A percentile compares a stretch with the other conserved stretches of the same genome.
Conservation (phyloP, 208 protist genomes). For the Acanthamoeba sp. region DNA sequence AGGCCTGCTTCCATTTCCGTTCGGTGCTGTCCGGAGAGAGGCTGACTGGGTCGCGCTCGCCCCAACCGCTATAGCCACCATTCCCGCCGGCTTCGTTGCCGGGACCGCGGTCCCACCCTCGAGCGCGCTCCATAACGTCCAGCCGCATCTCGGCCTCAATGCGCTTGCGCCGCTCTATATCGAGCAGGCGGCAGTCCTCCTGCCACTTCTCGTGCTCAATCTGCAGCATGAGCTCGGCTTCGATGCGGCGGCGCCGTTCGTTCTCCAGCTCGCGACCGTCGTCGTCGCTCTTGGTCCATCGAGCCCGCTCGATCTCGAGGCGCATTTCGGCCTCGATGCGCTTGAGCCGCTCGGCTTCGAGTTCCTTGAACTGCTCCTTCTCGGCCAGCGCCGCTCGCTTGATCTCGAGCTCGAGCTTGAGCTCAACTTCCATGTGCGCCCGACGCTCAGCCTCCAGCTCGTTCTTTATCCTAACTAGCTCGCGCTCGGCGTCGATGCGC, state of each 20-base stretch:
- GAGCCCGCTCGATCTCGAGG: neutral
- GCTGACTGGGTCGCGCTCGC: neutral
- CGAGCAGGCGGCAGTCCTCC: neutral
- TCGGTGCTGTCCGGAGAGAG: neutral
- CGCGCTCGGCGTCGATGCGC: neutral
- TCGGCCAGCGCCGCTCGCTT: neutral
- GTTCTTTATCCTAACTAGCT: neutral
- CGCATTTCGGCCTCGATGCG: slow-evolving; percentile 11
- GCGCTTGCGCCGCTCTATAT: neutral
- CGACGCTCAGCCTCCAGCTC: neutral
- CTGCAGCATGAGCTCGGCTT: neutral
- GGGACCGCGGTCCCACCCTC: neutral
- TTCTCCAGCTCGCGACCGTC: neutral
- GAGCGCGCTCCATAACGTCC: neutral
- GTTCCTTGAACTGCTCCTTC: neutral
- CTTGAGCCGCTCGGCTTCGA: slow-evolving; percentile 1
- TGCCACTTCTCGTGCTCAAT: neutral
- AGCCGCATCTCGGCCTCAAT: slow-evolving; percentile 16
- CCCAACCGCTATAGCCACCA: neutral
- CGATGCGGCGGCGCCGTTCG: neutral
- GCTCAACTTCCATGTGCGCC: neutral
- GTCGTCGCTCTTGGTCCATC: neutral
- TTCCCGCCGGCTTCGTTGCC: too few species aligned
- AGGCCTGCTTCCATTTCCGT: neutral
- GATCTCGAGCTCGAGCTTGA: neutral